Percentiles rank a stretch among this genome's conserved stretches.
Conservation (phyloP, 306 rosid genomes). For the Rosa multiflora region DNA sequence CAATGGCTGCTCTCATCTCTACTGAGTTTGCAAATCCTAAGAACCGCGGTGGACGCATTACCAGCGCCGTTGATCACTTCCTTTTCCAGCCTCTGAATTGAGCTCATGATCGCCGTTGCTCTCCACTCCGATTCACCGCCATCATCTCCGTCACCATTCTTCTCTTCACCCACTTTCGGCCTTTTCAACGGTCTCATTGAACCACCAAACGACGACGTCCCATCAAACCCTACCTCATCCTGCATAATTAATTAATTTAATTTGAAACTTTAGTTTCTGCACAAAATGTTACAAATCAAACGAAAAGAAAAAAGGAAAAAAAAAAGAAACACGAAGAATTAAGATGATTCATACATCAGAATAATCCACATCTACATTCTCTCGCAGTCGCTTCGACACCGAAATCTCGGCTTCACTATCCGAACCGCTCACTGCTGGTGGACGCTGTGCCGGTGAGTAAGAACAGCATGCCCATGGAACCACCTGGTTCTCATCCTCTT, state of each 20-base stretch:
- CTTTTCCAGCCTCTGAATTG: constrained; percentile 32
- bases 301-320: neutral
- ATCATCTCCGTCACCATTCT: neutral
- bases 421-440: constrained; percentile 23
- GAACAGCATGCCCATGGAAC: constrained; percentile 47
- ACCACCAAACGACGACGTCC: constrained; percentile 22
- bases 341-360: constrained; percentile 29
- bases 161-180: constrained; percentile 17
- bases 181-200: constrained; percentile 34
- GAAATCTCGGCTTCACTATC: constrained; percentile 35
- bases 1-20: constrained; percentile 38
- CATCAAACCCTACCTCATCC: constrained; percentile 34
- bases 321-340: neutral
- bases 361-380: constrained; percentile 26
- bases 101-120: constrained; percentile 31
- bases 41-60: constrained; percentile 31
- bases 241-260: constrained; percentile 12
- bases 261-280: constrained; percentile 3
- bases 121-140: constrained; percentile 8
- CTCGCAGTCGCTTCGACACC: constrained; percentile 33
- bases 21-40: constrained; percentile 37
- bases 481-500: constrained; percentile 54
- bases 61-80: constrained; percentile 10
- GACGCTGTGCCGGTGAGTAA: constrained; percentile 23
- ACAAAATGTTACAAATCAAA: neutral